phyloP scores from a whole-genome alignment of 108 stramenopile species.

The Nitzschia sp. region DNA sequence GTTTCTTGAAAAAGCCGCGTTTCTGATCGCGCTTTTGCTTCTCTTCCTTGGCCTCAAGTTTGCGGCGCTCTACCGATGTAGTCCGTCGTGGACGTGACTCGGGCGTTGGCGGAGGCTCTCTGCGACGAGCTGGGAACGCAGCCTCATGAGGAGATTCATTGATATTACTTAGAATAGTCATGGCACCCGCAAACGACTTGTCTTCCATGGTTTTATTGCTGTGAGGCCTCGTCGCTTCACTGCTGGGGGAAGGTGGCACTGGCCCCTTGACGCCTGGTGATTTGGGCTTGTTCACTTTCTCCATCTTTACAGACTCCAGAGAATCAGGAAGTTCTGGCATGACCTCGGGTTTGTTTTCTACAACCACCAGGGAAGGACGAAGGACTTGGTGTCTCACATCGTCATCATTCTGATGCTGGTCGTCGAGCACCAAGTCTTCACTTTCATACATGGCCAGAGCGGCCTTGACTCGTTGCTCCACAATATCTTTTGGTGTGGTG shows the following conservation, averaged over 20 bases:
- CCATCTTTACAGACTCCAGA: not conserved
- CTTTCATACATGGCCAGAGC: conserved; percentile 31
- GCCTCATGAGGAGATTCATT: not conserved
- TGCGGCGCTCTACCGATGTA: not conserved
- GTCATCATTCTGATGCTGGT: not conserved
- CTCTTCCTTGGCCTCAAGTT: not conserved
- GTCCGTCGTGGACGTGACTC: not conserved
- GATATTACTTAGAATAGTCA: not conserved
- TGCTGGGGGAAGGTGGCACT: conserved; percentile 15
- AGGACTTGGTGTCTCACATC: not conserved
- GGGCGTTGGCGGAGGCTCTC: not conserved
- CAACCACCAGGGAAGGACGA: conserved; percentile 2
- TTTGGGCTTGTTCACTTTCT: conserved; percentile 1
- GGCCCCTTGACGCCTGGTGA: not conserved
- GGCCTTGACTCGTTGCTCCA: conserved; percentile 32
- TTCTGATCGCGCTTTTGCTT: conserved; percentile 23
- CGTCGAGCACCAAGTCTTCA: conserved; percentile 19
- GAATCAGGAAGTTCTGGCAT: not conserved
- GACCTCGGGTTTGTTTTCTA: not conserved
- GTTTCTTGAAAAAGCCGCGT: conserved; percentile 43
- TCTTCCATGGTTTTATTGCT: conserved; percentile 24
- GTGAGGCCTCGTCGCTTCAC: conserved; percentile 21
- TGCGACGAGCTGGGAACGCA: not conserved
- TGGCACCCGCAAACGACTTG: not conserved
- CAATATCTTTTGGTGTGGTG: not conserved